These are phyloP conservation scores for Apiospora pterosperma DNA, from an alignment of 2,329 filamentous ascomycete genomes.

Conservation along the genomic window DNA sequence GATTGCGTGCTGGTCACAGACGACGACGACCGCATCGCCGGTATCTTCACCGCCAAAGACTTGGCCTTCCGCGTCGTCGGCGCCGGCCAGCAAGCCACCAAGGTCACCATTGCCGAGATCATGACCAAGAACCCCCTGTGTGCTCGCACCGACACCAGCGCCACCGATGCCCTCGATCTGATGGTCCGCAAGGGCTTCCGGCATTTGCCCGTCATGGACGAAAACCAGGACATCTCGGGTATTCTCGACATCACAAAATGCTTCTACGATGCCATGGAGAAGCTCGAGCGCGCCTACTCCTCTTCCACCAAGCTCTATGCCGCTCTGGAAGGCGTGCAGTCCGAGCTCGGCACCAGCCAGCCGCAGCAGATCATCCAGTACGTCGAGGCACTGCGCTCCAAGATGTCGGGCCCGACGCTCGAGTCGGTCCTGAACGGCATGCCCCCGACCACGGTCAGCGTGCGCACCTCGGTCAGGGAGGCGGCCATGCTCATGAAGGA, in stretches of 20 bases:
- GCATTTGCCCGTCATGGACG: constrained; percentile 98
- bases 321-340: constrained; percentile 95
- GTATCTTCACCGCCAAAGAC: constrained; percentile 99
- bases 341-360: constrained; percentile 90
- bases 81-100: constrained; percentile 80
- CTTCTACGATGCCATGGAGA: constrained; percentile 99
- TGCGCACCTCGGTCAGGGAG: constrained; percentile 93
- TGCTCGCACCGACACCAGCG: constrained; percentile 94
- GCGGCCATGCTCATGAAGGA: constrained; percentile 97
- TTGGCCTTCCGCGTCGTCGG: constrained; percentile 96
- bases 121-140: constrained; percentile 99
- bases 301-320: constrained; percentile 98
- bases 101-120: constrained; percentile 92
- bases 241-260: constrained; percentile 99
- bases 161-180: constrained; percentile 92
- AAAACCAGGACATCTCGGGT: constrained; percentile 98
- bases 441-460: constrained; percentile 90
- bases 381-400: constrained; percentile 87
- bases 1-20: constrained; percentile 98
- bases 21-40: constrained; percentile 94
- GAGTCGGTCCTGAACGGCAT: constrained; percentile 91
- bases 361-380: constrained; percentile 99
- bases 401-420: constrained; percentile 97
- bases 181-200: constrained; percentile 99
- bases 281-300: constrained; percentile 93